Percentiles rank a stretch among this genome's conserved stretches.
Evolutionary conservation across 176 grass and related monocot genomes (phyloP).

Genomic region (Areca catechu): DNA sequence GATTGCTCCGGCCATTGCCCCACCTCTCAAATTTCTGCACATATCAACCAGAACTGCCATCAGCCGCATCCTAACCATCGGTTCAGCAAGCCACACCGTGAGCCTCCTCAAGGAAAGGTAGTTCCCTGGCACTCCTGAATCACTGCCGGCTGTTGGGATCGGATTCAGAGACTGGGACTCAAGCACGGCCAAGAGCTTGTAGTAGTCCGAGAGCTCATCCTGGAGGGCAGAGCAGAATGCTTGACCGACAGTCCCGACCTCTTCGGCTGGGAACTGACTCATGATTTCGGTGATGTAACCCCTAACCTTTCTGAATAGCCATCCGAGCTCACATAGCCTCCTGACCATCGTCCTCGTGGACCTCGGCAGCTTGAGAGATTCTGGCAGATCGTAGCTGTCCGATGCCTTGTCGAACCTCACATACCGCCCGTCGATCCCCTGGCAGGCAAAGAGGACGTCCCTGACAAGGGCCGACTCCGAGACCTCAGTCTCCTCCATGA

Average conservation of each 20-base stretch:
- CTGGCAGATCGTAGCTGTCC: constrained; percentile 71
- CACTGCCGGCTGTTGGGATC: constrained; percentile 61
- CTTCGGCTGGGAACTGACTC: constrained; percentile 37
- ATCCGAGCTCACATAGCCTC: constrained; percentile 81
- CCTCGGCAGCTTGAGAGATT: constrained; percentile 63
- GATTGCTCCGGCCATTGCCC: constrained; percentile 70
- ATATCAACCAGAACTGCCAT: constrained; percentile 88
- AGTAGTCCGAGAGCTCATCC: constrained; percentile 84
- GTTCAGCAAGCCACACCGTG: constrained; percentile 77
- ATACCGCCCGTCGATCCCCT: constrained; percentile 86
- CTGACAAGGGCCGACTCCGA: constrained; percentile 76
- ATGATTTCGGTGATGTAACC: constrained; percentile 58
- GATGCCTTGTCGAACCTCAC: constrained; percentile 47
- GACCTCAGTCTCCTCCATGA: constrained; percentile 81
- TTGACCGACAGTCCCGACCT: constrained; percentile 66
- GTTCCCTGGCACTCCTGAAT: constrained; percentile 51
- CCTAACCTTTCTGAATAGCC: constrained; percentile 79
- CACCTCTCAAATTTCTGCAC: constrained; percentile 53
- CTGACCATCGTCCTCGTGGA: constrained; percentile 75
- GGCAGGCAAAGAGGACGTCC: constrained; percentile 87
- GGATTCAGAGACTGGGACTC: constrained; percentile 67
- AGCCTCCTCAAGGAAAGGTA: constrained; percentile 79
- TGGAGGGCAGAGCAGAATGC: constrained; percentile 86
- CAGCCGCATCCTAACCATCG: constrained; percentile 66
- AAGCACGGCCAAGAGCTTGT: constrained; percentile 70